Percentiles rank a stretch among this genome's conserved stretches.
Evolutionary conservation across 2,329 filamentous ascomycete genomes (phyloP).

Genomic region (Fusarium citri): DNA sequence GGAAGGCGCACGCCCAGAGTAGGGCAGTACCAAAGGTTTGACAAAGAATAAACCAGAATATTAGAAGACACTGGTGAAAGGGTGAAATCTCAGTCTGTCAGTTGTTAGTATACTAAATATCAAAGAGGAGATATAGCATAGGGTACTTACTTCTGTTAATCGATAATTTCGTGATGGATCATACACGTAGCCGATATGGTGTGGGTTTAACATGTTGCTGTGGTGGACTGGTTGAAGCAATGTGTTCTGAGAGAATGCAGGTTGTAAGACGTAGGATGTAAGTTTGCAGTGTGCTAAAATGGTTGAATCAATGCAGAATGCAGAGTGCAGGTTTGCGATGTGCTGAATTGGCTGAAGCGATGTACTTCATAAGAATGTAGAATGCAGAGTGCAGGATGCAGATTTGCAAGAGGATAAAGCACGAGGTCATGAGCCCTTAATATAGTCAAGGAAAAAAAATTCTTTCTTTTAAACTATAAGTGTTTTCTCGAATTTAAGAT

Average conservation of each 20-base stretch:
- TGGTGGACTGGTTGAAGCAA: background rate
- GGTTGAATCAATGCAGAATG: too few species aligned
- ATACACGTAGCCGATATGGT: background rate
- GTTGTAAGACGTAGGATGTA: too few species aligned
- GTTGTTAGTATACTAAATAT: background rate
- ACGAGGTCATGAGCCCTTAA: background rate
- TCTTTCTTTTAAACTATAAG: background rate
- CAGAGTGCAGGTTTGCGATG: background rate
- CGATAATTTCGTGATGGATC: background rate
- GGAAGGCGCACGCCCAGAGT: background rate
- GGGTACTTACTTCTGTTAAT: background rate
- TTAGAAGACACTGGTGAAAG: background rate
- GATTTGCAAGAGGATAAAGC: background rate
- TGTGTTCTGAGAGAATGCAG: background rate
- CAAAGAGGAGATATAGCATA: accelerated
- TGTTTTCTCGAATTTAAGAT: background rate
- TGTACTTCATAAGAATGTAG: too few species aligned
- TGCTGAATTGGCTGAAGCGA: too few species aligned
- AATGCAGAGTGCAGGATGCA: too few species aligned
- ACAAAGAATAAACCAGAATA: too few species aligned
- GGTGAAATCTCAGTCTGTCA: background rate
- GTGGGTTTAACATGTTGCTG: background rate
- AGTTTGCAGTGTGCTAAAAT: too few species aligned
- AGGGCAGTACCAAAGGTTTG: too few species aligned
- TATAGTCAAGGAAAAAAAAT: background rate